Base-by-base conservation (phyloP, 768 basidiomycete genomes). In the Sporobolomyces pararoseus region DNA sequence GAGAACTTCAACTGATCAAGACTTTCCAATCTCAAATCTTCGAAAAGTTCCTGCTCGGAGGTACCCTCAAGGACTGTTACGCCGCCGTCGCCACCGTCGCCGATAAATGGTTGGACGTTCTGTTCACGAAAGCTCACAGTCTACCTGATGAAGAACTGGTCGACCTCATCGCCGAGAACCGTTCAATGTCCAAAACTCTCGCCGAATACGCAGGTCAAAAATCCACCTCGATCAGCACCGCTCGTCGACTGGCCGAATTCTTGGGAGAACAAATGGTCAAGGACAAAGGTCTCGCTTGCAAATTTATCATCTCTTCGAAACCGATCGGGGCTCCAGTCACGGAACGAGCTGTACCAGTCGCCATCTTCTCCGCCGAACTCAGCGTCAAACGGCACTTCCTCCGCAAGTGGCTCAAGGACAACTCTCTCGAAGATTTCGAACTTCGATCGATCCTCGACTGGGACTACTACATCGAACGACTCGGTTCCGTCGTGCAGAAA, bases 21-120 rank as follows among this genome's bases (percentile, higher is more conserved):
- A 95, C 93, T 75, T 99, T 99, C 85, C 96, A 99, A 78, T 90
- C 91, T 2, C 91, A 95, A 77, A 90, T 99, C 76, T 99, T 99
- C 79, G 95, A 96, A 81, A 95, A 90, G 77, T 99, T 98, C 82
- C 81, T 99, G 31, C 86, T 97, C 0, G 96, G 96, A 0, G 83
- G 85, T 3, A 98, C 94, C 1, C 91, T 90, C 4, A 88, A 95
- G 78, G 94, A 97, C 76, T 99, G 96, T 79, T 98, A 99, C 77
- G 86, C 87, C 4, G 91, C 89, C 1, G 96, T 99, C 29, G 95
- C 96, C 1, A 83, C 89, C 74, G 86, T 97, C 46, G 96, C 96
- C 7, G 86, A 99, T 78, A 91, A 92, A 73, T 99, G 96, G 96
- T 85, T 99, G 16, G 96, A 99, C 75, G 89, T 99, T 23, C 85